Evolutionary conservation across 2,329 filamentous ascomycete genomes (phyloP).

Genomic region (Monilinia vaccinii-corymbosi): DNA sequence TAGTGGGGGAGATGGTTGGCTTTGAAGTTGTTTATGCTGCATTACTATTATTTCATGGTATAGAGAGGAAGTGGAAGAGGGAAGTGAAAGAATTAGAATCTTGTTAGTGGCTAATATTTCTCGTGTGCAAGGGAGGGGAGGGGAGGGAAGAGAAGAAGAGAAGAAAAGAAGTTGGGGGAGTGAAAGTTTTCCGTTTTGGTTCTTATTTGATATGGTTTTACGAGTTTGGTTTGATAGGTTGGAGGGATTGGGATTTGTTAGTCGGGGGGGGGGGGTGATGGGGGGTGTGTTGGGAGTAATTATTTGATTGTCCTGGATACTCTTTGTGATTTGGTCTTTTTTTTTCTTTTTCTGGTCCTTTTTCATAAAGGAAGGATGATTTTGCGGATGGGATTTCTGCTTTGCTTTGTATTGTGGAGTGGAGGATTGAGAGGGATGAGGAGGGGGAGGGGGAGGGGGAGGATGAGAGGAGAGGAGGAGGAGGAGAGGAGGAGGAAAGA

Average conservation of each 20-base stretch:
- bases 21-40: constrained; percentile 7
- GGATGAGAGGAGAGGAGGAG: too few species aligned
- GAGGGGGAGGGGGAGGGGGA: background rate
- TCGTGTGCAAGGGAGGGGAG: background rate
- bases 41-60: background rate
- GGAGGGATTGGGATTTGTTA: background rate
- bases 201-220: constrained; percentile 1
- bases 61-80: background rate
- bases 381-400: background rate
- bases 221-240: constrained; percentile 1
- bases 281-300: constrained; percentile 1
- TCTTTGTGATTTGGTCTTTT: background rate
- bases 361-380: background rate
- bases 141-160: background rate
- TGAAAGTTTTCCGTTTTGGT: background rate
- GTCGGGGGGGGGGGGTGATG: too few species aligned
- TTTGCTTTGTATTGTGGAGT: background rate
- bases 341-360: background rate
- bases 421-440: too few species aligned
- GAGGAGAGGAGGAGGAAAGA: background rate
- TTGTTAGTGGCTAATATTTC: constrained; percentile 2
- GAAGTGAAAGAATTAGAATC: background rate
- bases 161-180: background rate
- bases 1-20: constrained; percentile 19
- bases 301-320: constrained; percentile 1